These are phyloP conservation scores for Talaromyces adpressus DNA, from an alignment of 495 filamentous ascomycete genomes.

Conservation along the genomic window DNA sequence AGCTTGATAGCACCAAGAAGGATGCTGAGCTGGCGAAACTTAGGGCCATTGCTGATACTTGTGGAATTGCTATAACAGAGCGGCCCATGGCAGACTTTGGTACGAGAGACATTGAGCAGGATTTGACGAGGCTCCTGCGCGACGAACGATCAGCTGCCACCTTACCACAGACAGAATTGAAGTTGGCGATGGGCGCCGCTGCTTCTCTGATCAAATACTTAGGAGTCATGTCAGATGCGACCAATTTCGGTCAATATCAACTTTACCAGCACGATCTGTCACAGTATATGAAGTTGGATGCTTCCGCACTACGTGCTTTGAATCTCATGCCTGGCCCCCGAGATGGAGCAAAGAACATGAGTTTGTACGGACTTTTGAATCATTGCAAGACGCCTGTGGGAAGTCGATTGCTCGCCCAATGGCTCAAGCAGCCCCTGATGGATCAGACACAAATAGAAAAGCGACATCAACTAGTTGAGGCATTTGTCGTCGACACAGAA, in stretches of 20 bases:
- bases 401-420: conserved; percentile 84
- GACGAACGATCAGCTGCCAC: conserved; percentile 73
- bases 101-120: conserved; percentile 91
- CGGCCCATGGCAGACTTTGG: conserved; percentile 70
- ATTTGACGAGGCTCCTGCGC: conserved; percentile 76
- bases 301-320: conserved; percentile 84
- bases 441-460: conserved; percentile 81
- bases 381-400: conserved; percentile 97
- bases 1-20: conserved; percentile 67
- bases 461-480: conserved; percentile 89
- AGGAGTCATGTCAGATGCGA: conserved; percentile 79
- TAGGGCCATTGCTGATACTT: conserved; percentile 79
- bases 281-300: conserved; percentile 98
- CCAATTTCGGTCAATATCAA: conserved; percentile 94
- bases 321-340: conserved; percentile 95
- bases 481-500: conserved; percentile 89
- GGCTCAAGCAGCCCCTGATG: conserved; percentile 98
- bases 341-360: conserved; percentile 97
- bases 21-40: conserved; percentile 89
- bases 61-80: conserved; percentile 83
- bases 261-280: conserved; percentile 95
- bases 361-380: conserved; percentile 85
- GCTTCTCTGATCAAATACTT: conserved; percentile 93
- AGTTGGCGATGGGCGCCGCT: conserved; percentile 93
- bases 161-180: conserved; percentile 86